Evolutionary conservation across 768 basidiomycete genomes (phyloP).

Genomic region (Terana coerulea): DNA sequence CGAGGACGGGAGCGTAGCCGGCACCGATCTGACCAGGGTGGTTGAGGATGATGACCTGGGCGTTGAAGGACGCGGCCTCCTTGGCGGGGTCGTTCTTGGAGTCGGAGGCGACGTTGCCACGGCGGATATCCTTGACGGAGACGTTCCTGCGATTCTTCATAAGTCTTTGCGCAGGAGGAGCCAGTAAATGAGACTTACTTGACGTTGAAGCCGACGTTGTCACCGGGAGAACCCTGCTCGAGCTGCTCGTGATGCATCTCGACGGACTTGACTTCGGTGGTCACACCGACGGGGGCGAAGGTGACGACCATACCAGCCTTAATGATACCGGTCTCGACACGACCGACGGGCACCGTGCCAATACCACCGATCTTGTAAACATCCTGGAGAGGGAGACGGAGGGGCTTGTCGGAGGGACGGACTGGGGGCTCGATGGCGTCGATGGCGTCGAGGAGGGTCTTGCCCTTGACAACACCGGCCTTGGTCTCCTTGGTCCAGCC

Average conservation of each 20-base stretch:
- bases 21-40: conserved; percentile 99
- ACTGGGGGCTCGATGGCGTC: conserved; percentile 98
- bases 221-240: conserved; percentile 90
- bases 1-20: conserved; percentile 97
- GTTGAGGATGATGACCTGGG: conserved; percentile 99
- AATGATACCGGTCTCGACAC: conserved; percentile 99
- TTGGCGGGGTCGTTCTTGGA: conserved; percentile 99
- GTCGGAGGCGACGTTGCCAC: conserved; percentile 99
- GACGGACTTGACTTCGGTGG: conserved; percentile 99
- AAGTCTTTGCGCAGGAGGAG: not conserved
- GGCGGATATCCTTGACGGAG: conserved; percentile 99
- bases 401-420: conserved; percentile 98
- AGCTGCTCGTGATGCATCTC: conserved; percentile 99
- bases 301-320: conserved; percentile 99
- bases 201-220: conserved; percentile 99
- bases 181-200: conserved; percentile 49
- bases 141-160: conserved; percentile 75
- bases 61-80: conserved; percentile 98
- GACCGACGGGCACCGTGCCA: conserved; percentile 99
- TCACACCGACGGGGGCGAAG: conserved; percentile 96
- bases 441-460: conserved; percentile 99
- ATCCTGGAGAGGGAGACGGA: conserved; percentile 99
- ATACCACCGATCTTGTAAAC: conserved; percentile 99
- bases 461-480: conserved; percentile 90
- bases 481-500: conserved; percentile 99